Base-by-base conservation (phyloP, 768 basidiomycete species). In the Lactifluus rugatus region DNA sequence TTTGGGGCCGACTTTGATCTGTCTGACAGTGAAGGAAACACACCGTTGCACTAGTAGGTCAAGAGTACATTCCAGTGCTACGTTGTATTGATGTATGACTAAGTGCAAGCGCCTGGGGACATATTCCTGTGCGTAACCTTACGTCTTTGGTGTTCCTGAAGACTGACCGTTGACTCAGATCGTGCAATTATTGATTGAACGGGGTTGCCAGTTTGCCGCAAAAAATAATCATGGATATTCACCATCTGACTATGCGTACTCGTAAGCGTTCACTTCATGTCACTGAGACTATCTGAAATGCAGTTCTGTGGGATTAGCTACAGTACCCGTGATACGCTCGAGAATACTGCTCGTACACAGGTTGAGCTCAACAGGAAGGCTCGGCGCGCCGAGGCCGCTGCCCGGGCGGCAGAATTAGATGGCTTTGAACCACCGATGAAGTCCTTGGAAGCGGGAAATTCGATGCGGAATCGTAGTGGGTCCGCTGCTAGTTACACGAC, bases 141-240 rank as follows among this genome's bases (percentile, higher is more conserved):
- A 16, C 50, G 57, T 48, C 37, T 31, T 46, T 31, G 25, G 28
- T 52, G 32, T 54, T 32, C 46, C 48, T 67, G 42, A 68, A 58
- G n/a, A 60, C 64, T 70, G 56, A 69, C 56, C 17, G 16, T 53
- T 44, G 25, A 31, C 34, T 17, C 66, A 91, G 82, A 80, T 91
- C 45, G 85, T 95, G 6, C 89, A 89, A 71, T 72, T 93, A 16
- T 77, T 97, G 48, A 89, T 97, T 58, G 90, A 93, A 69, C 78
- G 89, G 59, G 93, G 94, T 0, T 94, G 91, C 66, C 85, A 86
- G 66, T 90, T 83, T 69, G 74, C 81, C 26, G 85, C 84, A 21
- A 81, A 86, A 62, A 97, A 97, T 69, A 92, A 93, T 59, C 83
- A 90, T 61, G 93, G 93, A 0, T 96, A 93, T 69, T 90, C 89